Evolutionary conservation across 768 basidiomycete species (phyloP).

Genomic region (Trametes maxima): DNA sequence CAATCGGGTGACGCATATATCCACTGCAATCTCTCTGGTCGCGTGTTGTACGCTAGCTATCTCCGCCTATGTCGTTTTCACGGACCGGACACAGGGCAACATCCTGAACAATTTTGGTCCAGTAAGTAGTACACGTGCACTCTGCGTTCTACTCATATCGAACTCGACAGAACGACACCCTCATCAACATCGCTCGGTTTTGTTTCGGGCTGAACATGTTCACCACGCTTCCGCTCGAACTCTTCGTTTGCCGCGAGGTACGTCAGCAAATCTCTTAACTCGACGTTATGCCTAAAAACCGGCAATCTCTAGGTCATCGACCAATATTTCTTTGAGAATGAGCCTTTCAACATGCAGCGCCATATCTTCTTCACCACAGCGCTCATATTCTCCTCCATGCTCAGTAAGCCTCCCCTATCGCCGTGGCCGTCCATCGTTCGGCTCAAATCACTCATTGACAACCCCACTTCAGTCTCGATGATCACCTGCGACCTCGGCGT

Average conservation of each 20-base stretch:
- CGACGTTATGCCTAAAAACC: neutral
- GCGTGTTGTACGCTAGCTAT: conserved; percentile 85
- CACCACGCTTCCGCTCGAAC: conserved; percentile 92
- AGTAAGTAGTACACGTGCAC: conserved; percentile 43
- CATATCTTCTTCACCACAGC: conserved; percentile 91
- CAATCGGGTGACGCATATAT: conserved; percentile 88
- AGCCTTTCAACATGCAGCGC: conserved; percentile 76
- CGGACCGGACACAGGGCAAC: conserved; percentile 92
- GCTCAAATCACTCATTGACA: neutral
- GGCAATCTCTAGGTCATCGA: conserved; percentile 72
- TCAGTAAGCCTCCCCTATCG: conserved; percentile 53
- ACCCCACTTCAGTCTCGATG: conserved; percentile 66
- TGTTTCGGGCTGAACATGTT: conserved; percentile 98
- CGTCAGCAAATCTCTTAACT: conserved; percentile 45
- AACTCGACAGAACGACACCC: conserved; percentile 62
- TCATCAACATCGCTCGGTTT: conserved; percentile 95
- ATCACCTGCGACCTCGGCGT: conserved; percentile 97
- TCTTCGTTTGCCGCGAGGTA: conserved; percentile 97
- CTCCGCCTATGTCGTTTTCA: conserved; percentile 86
- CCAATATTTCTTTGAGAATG: conserved; percentile 92
- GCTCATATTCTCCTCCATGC: conserved; percentile 80
- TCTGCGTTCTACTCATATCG: conserved; percentile 1
- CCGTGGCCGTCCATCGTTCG: neutral
- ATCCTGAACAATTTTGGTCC: conserved; percentile 92
- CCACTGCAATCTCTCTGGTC: conserved; percentile 80